Evolutionary conservation across 75 land plant species (phyloP).

Genomic region (Picea sitchensis): DNA sequence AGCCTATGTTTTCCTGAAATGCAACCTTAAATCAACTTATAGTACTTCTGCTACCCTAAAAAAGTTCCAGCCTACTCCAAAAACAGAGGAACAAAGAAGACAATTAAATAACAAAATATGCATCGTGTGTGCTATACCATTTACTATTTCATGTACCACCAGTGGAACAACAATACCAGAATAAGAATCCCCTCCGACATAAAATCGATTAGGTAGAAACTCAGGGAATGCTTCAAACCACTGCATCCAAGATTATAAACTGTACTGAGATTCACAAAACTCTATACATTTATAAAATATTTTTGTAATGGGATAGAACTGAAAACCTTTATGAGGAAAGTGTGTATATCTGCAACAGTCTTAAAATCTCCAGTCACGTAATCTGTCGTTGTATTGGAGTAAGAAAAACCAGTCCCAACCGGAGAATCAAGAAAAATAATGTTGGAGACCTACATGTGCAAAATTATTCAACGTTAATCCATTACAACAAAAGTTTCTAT

Average conservation of each 20-base stretch:
- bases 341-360: constrained; percentile 20
- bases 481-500: not conserved
- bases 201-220: constrained; percentile 41
- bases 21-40: not conserved
- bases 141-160: constrained; percentile 25
- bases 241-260: constrained; percentile 20
- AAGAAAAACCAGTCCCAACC: constrained; percentile 43
- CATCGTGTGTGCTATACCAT: constrained; percentile 24
- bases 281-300: not conserved
- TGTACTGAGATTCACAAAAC: not conserved
- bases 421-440: constrained; percentile 45
- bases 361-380: constrained; percentile 27
- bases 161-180: constrained; percentile 53
- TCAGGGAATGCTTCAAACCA: constrained; percentile 57
- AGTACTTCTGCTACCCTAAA: too few relatives aligned
- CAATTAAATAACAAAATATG: too few relatives aligned
- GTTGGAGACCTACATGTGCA: constrained; percentile 24
- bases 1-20: not conserved
- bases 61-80: too few relatives aligned
- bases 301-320: not conserved
- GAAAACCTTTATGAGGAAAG: constrained; percentile 50
- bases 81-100: too few relatives aligned
- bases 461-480: not conserved
- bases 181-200: constrained; percentile 62
- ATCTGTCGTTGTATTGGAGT: constrained; percentile 28